Base-by-base conservation (phyloP, 805 yeast species). In the Zygosaccharomyces siamensis region DNA sequence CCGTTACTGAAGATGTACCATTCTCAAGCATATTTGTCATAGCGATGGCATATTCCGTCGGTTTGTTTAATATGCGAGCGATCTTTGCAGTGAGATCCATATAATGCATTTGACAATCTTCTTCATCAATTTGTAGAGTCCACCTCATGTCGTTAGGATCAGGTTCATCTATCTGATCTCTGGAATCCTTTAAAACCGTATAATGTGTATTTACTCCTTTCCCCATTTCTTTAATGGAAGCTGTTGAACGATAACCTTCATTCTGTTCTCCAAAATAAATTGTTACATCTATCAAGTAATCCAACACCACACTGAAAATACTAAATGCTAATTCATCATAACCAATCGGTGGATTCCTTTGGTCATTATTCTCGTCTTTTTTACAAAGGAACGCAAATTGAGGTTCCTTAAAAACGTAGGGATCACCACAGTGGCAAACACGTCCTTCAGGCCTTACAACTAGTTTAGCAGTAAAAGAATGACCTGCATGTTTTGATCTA, bases 401-500 rank as follows among this genome's bases (percentile, higher is more conserved):
- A 11, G 58, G 50, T 20, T 56, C 49, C 35, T 53, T 59, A 37
- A 60, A 62, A 5, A 58, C 60, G 30, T 56, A 51, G 12, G 59
- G 52, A 49, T 63, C 60, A 3, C 68, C 67, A 54, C 70, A 66
- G 45, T 63, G 64, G 33, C 70, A 66, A 6, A 63, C 54, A 27
- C 64, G 56, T 5, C 68, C 68, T 38, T 66, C 67, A 1, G 61
- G 56, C 48, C 67, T 51, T 16, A 55, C 57, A 0, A 62, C 62
- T 2, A 59, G 52, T 43, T 58, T 59, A 1, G 62, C 60, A 5
- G 59, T 57, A 39, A 58, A 66, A 3, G 52, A 40, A 64, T 90
- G 98, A 39, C 81, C 92, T 31, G 62, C 61, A 66, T 90, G 98
- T 47, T 77, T 74, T 3, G 78, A 80, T 2, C 81, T 79, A 43